These are phyloP conservation scores for Hemileccinum impolitum DNA, from an alignment of 768 basidiomycete species.

Conservation along the genomic window DNA sequence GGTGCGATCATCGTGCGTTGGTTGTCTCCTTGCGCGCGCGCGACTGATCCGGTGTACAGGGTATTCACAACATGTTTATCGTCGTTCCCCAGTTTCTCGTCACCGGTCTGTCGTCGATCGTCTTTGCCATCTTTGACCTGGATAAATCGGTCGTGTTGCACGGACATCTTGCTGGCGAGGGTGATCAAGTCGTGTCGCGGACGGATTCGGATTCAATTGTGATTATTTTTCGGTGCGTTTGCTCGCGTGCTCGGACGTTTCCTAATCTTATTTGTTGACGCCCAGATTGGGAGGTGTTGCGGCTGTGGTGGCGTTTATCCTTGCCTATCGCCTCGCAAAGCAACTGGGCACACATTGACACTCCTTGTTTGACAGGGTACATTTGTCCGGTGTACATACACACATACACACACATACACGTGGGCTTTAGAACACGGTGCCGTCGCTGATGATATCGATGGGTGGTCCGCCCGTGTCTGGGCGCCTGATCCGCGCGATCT, in stretches of 20 bases:
- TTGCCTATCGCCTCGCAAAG: slow-evolving; percentile 53
- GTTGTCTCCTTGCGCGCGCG: not conserved
- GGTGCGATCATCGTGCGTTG: slow-evolving; percentile 78
- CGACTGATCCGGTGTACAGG: slow-evolving; percentile 40
- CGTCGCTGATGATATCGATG: slow-evolving; percentile 83
- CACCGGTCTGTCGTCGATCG: slow-evolving; percentile 77
- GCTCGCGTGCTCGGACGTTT: not conserved
- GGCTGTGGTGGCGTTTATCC: slow-evolving; percentile 50
- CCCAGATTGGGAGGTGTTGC: slow-evolving; percentile 57
- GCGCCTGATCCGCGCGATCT: slow-evolving; percentile 79
- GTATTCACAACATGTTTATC: slow-evolving; percentile 93
- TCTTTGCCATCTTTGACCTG: slow-evolving; percentile 85
- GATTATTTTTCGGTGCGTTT: slow-evolving; percentile 67
- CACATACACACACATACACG: too few relatives aligned
- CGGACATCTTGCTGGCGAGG: not conserved
- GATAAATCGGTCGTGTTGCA: slow-evolving; percentile 39
- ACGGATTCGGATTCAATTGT: slow-evolving; percentile 63
- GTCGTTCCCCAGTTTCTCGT: slow-evolving; percentile 95
- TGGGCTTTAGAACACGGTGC: slow-evolving; percentile 65
- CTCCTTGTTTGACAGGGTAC: too few relatives aligned
- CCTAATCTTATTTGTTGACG: not conserved
- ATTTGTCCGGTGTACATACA: too few relatives aligned
- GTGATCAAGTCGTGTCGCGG: too few relatives aligned
- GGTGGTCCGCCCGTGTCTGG: slow-evolving; percentile 77
- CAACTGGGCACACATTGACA: slow-evolving; percentile 31